Base-by-base conservation (phyloP, 345 rosid species). In the Salix dunnii region DNA sequence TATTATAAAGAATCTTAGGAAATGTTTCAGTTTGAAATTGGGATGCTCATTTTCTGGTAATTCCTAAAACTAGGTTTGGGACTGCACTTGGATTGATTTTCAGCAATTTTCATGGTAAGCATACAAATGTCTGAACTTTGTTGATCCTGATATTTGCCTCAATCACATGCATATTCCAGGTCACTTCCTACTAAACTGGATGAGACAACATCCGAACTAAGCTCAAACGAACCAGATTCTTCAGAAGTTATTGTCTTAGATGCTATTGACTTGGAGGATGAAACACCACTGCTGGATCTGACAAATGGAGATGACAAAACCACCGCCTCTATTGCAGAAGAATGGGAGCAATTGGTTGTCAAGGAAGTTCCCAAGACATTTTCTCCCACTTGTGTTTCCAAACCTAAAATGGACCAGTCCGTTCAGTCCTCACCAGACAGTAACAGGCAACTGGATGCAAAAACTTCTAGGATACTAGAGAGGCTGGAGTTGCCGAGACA, bases 321-420 rank as follows among this genome's bases (percentile, higher is more conserved):
- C 67, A 70, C 81, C 62, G 75, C 83, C 71, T 82, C 84, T 27
- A 87, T 89, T 58, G 78, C 91, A 53, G 91, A 94, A 79, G 98
- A 94, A 87, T 91, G 98, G 98, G 96, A 92, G 79, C 94, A 86
- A 80, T 85, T 94, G 53, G 87, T 91, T 75, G 90, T 89, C 73
- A 85, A 69, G 65, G 97, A 86, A 81, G 75, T 74, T 78, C 87
- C 84, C 36, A 75, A 70, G 65, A 81, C 74, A 79, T 73, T 78
- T 81, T 82, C 90, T 75, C 90, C 92, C 53, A 74, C 86, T 35
- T 81, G 81, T 77, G 48, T 42, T 75, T 74, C 90, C 60, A 85
- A 90, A 76, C 76, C 82, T 49, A 87, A 78, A 72, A 68, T 70
- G 62, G 83, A 81, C 43, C 78, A 73, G 55, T 71, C 69, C 61